Base-by-base conservation (phyloP, 2,329 filamentous ascomycete genomes). In the Apiospora aurea region DNA sequence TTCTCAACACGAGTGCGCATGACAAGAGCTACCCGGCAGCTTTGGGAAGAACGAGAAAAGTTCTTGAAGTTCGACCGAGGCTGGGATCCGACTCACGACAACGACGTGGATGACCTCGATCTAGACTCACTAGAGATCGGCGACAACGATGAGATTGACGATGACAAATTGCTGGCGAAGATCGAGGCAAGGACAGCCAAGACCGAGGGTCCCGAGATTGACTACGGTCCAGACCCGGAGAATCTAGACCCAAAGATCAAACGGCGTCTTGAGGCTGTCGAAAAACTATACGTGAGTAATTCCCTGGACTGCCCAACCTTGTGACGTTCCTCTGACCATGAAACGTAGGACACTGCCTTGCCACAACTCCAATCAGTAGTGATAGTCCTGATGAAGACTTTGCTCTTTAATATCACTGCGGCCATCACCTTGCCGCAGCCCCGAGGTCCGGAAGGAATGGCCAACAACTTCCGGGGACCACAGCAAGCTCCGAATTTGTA, bases 31-130 rank as follows among this genome's bases (percentile, higher is more conserved):
- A 96, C 97, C 83, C 91, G 94, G 71, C 96, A 99, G 82, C 85
- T 99, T 18, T 99, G 96, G 96, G 93, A 97, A 76, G 95, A 97
- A 80, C 90, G 96, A 67, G 95, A 98, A 77, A 90, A 90, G 41
- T 99, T 97, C 76, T 91, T 98, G 84, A 96, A 93, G 78, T 97
- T 94, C 76, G 96, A 98, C 77, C 89, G 96, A 71, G 96, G 96
- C 13, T 99, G 95, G 94, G 91, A 93, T 72, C 86, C 86, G 1
- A 83, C 83, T 1, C 83, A 85, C 24, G 81, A 87, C 64, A 76
- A 82, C 43, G 76, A 82, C 46, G 82, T 85, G 13, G 82, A 85
- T 69, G 81, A 83, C n/a, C 72, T 85, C 26, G 82, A 82, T 68
- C 75, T 82, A 21, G 82, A 84, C 71, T 73, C 75, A 47, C 72